These are phyloP conservation scores for Dothideomycetidae sp. DNA, from an alignment of 2,329 filamentous ascomycete species.

Conservation along the genomic window DNA sequence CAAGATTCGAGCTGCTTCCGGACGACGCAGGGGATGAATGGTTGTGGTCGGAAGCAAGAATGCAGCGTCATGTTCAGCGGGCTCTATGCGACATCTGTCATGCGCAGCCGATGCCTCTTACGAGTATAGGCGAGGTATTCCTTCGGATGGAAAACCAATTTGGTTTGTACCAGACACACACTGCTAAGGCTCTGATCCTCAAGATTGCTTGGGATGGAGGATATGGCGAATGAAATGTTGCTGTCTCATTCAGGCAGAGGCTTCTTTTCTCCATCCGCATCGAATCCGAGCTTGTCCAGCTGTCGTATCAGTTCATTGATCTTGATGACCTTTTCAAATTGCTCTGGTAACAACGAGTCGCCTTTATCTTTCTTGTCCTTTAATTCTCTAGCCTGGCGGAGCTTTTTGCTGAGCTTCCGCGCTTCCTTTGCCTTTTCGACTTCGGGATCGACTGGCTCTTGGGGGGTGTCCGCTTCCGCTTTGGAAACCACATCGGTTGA, in stretches of 20 bases:
- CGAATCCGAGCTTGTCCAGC: slow-evolving; percentile 70
- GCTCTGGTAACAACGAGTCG: slow-evolving; percentile 71
- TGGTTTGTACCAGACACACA: slow-evolving; percentile 31
- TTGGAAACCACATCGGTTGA: slow-evolving; percentile 3
- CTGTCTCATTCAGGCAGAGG: slow-evolving; percentile 9
- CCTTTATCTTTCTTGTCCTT: slow-evolving; percentile 84
- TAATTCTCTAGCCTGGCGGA: slow-evolving; percentile 83
- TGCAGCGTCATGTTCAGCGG: slow-evolving; percentile 4
- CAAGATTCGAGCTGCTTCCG: slow-evolving; percentile 18
- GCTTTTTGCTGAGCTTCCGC: slow-evolving; percentile 80
- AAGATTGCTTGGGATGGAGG: too few relatives aligned
- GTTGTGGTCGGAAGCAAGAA: slow-evolving; percentile 20
- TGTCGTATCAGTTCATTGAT: slow-evolving; percentile 89
- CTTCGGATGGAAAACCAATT: slow-evolving; percentile 30
- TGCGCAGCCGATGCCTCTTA: slow-evolving; percentile 17
- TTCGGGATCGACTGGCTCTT: slow-evolving; percentile 48
- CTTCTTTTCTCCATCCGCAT: slow-evolving; percentile 57
- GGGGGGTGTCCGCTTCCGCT: slow-evolving; percentile 9
- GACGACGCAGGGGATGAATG: slow-evolving; percentile 17
- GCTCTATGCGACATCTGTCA: slow-evolving; percentile 17
- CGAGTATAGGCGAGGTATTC: slow-evolving; percentile 26
- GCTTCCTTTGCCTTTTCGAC: slow-evolving; percentile 85
- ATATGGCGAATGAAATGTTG: slow-evolving; percentile 12
- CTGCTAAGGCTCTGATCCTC: slow-evolving; percentile 1
- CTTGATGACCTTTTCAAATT: slow-evolving; percentile 94